Base-by-base conservation (phyloP, 2,329 filamentous ascomycete genomes). In the Chaetomium globosum region DNA sequence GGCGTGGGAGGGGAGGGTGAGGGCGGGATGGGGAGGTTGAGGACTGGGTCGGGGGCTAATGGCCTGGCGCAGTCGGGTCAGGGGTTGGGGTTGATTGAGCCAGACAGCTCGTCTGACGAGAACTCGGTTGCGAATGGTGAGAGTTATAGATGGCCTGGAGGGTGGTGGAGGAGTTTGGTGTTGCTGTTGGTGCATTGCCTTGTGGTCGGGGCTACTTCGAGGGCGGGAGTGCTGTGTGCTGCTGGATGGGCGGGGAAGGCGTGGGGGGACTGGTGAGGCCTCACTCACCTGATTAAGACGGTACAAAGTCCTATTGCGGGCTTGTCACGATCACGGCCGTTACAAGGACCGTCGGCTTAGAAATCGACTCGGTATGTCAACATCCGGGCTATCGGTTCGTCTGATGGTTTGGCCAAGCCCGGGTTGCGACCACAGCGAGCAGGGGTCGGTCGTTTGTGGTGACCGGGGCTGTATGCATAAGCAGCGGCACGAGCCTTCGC, bases 121-220 rank as follows among this genome's bases (percentile, higher is more conserved):
- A 19, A 10, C 7, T 39, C 23, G 19, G 59, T 62, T 48, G 26
- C 3, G 33, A 1, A n/a, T 16, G 66, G 33, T 64, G 52, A 16
- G 75, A 72, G 73, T 65, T 30, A 16, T 4, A 54, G 23, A 6
- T 76, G 74, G 74, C 70, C n/a, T 21, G 28, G 10, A 26, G 74
- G 73, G 28, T 79, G 76, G 77, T 71, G 71, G 64, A 67, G 74
- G 9, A 79, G 74, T 63, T 39, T 74, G 13, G 30, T 70, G n/a
- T 64, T 80, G 53, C 60, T 79, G 16, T 69, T 68, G n/a, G 61
- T 79, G 36, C 78, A 80, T 66, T 75, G 77, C 59, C 31, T 70
- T 4, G 69, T 75, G 21, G 59, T 80, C 12, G 75, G 73, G 74
- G 66, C 70, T 16, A 70, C 75, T 53, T 73, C 72, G 30, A 71